A percentile compares a stretch with the other conserved stretches of the same genome.
Conservation (phyloP, 2,329 filamentous ascomycete genomes). For the Clonostachys chloroleuca region DNA sequence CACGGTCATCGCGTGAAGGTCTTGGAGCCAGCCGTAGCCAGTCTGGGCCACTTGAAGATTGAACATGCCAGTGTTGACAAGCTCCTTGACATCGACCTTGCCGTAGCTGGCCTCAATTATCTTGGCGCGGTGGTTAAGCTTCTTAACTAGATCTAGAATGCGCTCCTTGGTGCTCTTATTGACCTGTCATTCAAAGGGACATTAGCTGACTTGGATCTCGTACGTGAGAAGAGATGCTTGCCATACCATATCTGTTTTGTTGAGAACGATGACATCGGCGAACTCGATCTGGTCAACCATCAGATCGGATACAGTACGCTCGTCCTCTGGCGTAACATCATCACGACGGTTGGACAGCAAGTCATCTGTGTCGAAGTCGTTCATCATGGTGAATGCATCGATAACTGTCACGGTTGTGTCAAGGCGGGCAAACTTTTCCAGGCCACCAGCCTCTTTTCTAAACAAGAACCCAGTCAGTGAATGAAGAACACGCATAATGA, state of each 20-base stretch:
- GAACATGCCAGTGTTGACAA: slow-evolving; percentile 64
- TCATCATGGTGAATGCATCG: slow-evolving; percentile 68
- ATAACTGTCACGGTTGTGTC: slow-evolving; percentile 72
- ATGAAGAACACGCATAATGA: too few relatives aligned
- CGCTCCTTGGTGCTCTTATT: slow-evolving; percentile 32
- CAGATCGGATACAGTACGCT: slow-evolving; percentile 69
- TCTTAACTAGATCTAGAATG: slow-evolving; percentile 48
- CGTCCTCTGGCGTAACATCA: slow-evolving; percentile 62
- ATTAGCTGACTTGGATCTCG: too few relatives aligned
- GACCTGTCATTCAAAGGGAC: slow-evolving; percentile 15
- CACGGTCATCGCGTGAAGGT: slow-evolving; percentile 63
- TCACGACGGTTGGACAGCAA: slow-evolving; percentile 60
- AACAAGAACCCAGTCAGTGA: neutral
- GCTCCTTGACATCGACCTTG: slow-evolving; percentile 55
- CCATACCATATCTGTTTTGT: slow-evolving; percentile 61
- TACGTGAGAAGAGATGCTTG: neutral
- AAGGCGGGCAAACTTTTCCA: slow-evolving; percentile 61
- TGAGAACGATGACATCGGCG: slow-evolving; percentile 67
- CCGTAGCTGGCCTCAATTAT: slow-evolving; percentile 56
- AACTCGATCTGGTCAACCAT: slow-evolving; percentile 79
- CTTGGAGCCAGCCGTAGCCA: slow-evolving; percentile 66
- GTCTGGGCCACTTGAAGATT: slow-evolving; percentile 59
- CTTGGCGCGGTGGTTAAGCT: slow-evolving; percentile 64
- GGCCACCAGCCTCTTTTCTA: slow-evolving; percentile 51
- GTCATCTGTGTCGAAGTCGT: slow-evolving; percentile 68